Percentiles rank a stretch among this genome's conserved stretches.
phyloP scores from a whole-genome alignment of 768 basidiomycete genomes.

The Macrolepiota dolichaula region DNA sequence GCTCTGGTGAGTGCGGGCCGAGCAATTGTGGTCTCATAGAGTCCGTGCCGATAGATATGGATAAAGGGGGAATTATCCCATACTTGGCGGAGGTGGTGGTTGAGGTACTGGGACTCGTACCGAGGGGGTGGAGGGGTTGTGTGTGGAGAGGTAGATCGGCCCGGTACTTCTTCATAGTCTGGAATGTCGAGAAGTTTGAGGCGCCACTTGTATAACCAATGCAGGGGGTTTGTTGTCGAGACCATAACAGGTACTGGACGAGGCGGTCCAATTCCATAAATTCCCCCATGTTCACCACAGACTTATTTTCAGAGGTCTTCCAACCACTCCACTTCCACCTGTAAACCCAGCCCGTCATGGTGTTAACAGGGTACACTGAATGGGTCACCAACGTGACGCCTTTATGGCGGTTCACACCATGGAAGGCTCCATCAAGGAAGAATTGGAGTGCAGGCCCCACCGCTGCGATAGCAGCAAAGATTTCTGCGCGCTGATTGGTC shows the following conservation, averaged over 20 bases:
- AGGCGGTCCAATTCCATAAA: not conserved
- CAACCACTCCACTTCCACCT: constrained; percentile 12
- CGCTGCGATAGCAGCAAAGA: not conserved
- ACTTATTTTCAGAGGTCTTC: constrained; percentile 1
- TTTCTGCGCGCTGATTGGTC: not conserved
- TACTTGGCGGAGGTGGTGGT: too few species aligned
- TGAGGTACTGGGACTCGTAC: too few species aligned
- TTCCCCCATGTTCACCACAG: constrained; percentile 6
- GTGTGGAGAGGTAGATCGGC: too few species aligned
- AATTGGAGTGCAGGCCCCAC: not conserved
- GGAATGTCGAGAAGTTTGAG: too few species aligned
- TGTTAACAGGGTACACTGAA: constrained; percentile 1
- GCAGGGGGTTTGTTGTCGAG: too few species aligned
- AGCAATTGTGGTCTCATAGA: too few species aligned
- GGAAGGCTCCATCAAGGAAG: not conserved
- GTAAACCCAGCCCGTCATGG: constrained; percentile 8
- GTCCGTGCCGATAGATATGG: too few species aligned
- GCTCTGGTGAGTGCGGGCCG: too few species aligned
- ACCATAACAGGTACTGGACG: not conserved
- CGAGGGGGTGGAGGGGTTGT: too few species aligned
- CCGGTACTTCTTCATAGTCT: too few species aligned
- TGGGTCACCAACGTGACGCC: constrained; percentile 6
- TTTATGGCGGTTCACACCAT: not conserved
- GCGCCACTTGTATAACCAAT: too few species aligned
- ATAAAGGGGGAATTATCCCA: too few species aligned